These are phyloP conservation scores for Neocucurbitaria cava DNA, from an alignment of 2,329 filamentous ascomycete species.

Conservation along the genomic window DNA sequence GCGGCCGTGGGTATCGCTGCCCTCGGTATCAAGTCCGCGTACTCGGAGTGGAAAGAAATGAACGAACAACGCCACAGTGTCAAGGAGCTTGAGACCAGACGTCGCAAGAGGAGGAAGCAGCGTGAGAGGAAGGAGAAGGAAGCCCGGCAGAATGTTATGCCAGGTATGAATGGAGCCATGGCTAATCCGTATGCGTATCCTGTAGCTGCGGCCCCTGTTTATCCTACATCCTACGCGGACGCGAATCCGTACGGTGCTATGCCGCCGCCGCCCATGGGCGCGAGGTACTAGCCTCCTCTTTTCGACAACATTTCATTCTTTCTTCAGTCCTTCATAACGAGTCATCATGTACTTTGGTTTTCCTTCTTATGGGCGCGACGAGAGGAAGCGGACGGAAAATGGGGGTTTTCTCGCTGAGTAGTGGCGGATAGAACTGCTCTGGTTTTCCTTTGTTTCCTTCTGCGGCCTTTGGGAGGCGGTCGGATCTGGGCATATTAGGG, in stretches of 20 bases:
- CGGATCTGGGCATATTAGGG: background rate
- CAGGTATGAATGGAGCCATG: conserved; percentile 43
- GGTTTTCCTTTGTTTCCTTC: background rate
- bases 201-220: conserved; percentile 42
- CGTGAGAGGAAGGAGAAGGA: conserved; percentile 52
- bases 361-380: no score
- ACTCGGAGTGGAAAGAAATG: conserved; percentile 72
- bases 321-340: background rate
- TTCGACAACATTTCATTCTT: conserved; percentile 1
- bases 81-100: conserved; percentile 61
- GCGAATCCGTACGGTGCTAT: conserved; percentile 54
- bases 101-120: conserved; percentile 54
- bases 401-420: background rate
- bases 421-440: background rate
- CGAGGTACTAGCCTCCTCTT: conserved; percentile 44
- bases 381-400: background rate
- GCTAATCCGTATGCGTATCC: conserved; percentile 50
- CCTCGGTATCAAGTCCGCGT: conserved; percentile 71
- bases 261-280: conserved; percentile 51
- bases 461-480: background rate
- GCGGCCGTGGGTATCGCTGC: conserved; percentile 72
- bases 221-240: conserved; percentile 52
- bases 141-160: conserved; percentile 52
- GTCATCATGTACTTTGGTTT: background rate
- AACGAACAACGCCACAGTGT: conserved; percentile 66